phyloP scores from a whole-genome alignment of 768 basidiomycete genomes.

The Austroboletus festivus region DNA sequence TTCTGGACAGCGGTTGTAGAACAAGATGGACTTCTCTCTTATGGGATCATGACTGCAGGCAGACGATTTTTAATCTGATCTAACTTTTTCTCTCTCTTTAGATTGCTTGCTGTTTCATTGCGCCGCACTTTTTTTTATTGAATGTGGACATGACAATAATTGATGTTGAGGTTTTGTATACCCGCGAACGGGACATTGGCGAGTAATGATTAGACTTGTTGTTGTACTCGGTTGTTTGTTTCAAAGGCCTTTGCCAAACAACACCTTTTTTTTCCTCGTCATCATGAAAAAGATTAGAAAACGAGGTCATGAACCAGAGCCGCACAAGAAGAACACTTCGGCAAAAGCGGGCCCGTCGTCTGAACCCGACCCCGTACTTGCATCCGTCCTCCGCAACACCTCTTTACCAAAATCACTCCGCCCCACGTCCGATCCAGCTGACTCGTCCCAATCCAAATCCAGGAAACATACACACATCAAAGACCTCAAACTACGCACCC shows the following conservation, averaged over 20 bases:
- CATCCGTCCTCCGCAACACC: constrained; percentile 58
- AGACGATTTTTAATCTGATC: not conserved
- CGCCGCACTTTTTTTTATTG: not conserved
- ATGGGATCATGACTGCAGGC: not conserved
- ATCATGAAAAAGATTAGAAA: too few relatives aligned
- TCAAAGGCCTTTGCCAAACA: constrained; percentile 15
- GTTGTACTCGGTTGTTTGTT: constrained; percentile 7
- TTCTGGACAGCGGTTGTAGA: constrained; percentile 23
- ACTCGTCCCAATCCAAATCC: constrained; percentile 45
- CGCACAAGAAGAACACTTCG: constrained; percentile 6
- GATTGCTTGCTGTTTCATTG: not conserved
- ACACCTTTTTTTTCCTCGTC: too few relatives aligned
- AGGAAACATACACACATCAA: constrained; percentile 60
- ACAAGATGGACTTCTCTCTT: not conserved
- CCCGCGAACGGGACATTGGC: too few relatives aligned
- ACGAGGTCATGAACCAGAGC: too few relatives aligned
- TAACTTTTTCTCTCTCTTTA: not conserved
- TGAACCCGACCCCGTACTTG: constrained; percentile 58
- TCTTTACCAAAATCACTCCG: constrained; percentile 68
- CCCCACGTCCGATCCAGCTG: constrained; percentile 40
- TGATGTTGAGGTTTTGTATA: not conserved
- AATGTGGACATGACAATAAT: not conserved
- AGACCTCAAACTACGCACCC: constrained; percentile 73
- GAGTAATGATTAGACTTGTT: not conserved
- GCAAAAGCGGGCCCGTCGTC: constrained; percentile 24